Conservation (phyloP, 495 filamentous ascomycete genomes). For the Jackrogersella multiformis region DNA sequence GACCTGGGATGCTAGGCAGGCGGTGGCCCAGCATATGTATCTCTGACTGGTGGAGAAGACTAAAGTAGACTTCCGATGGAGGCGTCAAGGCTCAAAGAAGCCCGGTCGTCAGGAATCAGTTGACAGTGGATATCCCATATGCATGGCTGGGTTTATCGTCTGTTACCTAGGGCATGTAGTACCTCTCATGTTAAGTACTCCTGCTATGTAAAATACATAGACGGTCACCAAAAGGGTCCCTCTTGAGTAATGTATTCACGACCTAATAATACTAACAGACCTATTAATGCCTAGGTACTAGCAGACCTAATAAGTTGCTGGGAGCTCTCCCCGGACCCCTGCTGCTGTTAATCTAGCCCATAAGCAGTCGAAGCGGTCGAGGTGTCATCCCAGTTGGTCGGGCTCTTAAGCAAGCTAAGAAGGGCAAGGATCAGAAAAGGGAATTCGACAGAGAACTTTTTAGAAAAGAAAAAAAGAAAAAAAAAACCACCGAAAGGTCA, state of each 20-base stretch:
- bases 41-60: conserved; percentile 34
- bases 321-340: conserved; percentile 37
- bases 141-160: conserved; percentile 19
- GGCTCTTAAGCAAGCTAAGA: conserved; percentile 35
- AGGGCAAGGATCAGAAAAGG: conserved; percentile 24
- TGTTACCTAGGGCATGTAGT: too few species aligned
- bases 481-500: conserved; percentile 18
- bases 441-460: conserved; percentile 6
- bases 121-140: conserved; percentile 20
- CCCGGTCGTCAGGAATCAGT: conserved; percentile 22
- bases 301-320: conserved; percentile 19
- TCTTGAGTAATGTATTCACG: too few species aligned
- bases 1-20: neutral
- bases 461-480: conserved; percentile 2
- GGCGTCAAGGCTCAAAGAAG: conserved; percentile 23
- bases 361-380: conserved; percentile 37
- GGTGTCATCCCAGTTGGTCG: conserved; percentile 44
- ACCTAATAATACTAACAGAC: neutral
- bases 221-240: too few species aligned
- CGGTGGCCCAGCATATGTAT: conserved; percentile 7
- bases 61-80: conserved; percentile 26
- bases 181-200: too few species aligned
- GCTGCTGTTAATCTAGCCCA: conserved; percentile 23
- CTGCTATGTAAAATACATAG: too few species aligned
- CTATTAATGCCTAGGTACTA: too few species aligned